These are phyloP conservation scores for Candida cerambycidarum DNA, from an alignment of 805 yeast species.

Conservation along the genomic window DNA sequence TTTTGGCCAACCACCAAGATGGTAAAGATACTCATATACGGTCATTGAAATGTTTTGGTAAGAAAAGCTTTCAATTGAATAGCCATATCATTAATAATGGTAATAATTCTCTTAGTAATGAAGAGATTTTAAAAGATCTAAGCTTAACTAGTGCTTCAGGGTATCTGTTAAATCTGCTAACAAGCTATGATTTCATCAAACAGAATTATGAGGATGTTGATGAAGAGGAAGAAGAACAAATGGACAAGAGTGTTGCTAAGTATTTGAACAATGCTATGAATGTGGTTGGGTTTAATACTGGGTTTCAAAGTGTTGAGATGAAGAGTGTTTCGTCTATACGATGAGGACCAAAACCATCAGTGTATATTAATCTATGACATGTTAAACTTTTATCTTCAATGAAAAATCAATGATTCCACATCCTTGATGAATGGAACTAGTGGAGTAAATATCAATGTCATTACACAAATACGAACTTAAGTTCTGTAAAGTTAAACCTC, in stretches of 20 bases:
- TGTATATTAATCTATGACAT: not conserved
- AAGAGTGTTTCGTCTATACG: conserved; percentile 40
- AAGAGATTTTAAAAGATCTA: conserved; percentile 23
- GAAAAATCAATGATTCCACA: conserved; percentile 79
- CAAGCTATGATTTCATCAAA: conserved; percentile 7
- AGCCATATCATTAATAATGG: conserved; percentile 6
- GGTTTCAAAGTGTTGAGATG: conserved; percentile 39
- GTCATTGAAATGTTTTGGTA: conserved; percentile 59
- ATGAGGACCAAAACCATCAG: no score
- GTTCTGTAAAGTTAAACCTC: conserved; percentile 78
- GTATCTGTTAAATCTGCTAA: conserved; percentile 24
- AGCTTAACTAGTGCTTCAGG: conserved; percentile 32
- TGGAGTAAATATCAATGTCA: conserved; percentile 85
- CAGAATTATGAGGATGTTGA: conserved; percentile 6
- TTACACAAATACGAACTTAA: conserved; percentile 64
- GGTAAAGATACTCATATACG: conserved; percentile 95
- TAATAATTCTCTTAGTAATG: conserved; percentile 11
- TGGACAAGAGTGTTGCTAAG: conserved; percentile 25
- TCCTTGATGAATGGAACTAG: conserved; percentile 94
- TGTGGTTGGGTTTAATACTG: conserved; percentile 43
- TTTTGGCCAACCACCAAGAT: conserved; percentile 81
- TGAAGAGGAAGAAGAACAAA: conserved; percentile 13
- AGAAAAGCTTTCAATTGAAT: conserved; percentile 21
- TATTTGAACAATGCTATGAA: conserved; percentile 34
- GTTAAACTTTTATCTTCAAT: conserved; percentile 52